A percentile compares a stretch with the other conserved stretches of the same genome.
Evolutionary conservation across 768 basidiomycete species (phyloP).

Genomic region (Psilocybe sp.): DNA sequence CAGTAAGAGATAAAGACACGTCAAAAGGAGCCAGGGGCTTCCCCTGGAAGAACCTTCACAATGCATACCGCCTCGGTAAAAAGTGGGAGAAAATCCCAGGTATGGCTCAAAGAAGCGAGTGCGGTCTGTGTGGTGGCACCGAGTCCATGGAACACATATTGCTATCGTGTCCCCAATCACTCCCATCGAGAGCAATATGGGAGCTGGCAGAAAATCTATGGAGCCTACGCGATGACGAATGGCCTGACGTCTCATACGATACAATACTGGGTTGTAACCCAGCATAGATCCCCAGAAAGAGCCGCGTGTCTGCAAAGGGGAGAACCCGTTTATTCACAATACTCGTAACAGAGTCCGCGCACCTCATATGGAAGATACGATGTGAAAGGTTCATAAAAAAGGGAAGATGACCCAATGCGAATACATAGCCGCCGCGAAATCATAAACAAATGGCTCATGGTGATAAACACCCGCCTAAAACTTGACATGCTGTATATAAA

Average conservation of each 20-base stretch:
- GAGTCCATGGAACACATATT: slow-evolving; percentile 14
- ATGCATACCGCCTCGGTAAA: slow-evolving; percentile 6
- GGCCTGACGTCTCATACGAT: background rate
- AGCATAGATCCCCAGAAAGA: no score
- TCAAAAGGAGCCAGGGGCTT: slow-evolving; percentile 7
- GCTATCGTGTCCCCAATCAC: background rate
- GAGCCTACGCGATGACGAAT: background rate
- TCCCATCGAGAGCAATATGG: background rate
- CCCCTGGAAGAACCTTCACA: slow-evolving; percentile 12
- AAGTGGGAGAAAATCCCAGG: background rate
- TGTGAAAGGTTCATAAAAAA: no score
- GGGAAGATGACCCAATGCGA: no score
- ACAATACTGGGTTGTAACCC: background rate
- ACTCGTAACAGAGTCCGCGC: no score
- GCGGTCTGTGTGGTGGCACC: slow-evolving; percentile 4
- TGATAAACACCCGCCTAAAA: no score
- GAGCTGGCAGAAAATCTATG: slow-evolving; percentile 4
- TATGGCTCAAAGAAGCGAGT: slow-evolving; percentile 1
- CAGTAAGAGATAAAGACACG: slow-evolving; percentile 5
- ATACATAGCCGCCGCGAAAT: no score
- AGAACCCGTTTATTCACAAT: no score
- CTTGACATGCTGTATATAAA: no score
- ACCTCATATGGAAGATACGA: no score
- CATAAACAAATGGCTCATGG: no score
- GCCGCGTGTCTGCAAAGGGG: no score